Evolutionary conservation across 805 yeast species (phyloP), one percentile per base, ranked within the genome.

Genomic region (Metschnikowia proteae): DNA sequence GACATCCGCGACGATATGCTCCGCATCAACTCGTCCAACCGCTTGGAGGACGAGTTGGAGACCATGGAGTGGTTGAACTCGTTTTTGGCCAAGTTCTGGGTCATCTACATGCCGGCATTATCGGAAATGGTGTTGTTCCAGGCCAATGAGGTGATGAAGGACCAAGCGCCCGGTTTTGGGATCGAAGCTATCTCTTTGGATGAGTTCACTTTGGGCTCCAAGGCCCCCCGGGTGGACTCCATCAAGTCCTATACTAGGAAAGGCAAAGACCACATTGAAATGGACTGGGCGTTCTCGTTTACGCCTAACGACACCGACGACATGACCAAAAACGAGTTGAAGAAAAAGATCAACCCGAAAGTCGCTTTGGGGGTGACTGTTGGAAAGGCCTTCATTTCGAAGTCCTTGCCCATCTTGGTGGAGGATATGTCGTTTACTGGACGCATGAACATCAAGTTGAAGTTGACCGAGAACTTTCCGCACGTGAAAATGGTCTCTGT

Each of bases 241-340:
- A 81, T 87, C 62, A 83, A 82, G 62, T 83, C 94, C 3, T 85
- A 81, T 64, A 82, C 92, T 9, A 82, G 82, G 56, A 74, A 79
- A 54, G 90, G 88, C 33, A 75, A 75, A 36, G 83, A 84, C 60
- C 70, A 77, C 40, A 82, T 83, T 54, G 91, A 86, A 65, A 84
- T 86, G 92, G 91, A 85, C 64, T 86, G 92, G 91, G 81, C 82
- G 6, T 84, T 87, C 60, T 82, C 84, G 5, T 87, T 87, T 61
- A 78, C 91, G 42, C 96, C 96, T 37, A 84, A 81, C 63, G 91
- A 87, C 66, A 82, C 87, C 28, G 88, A 84, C 53, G 89, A 83
- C 63, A 86, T 87, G 94, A 87, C 95, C 43, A 82, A 81, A 57
- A 80, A 79, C 54, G 88, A 87, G 67, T 76, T 84, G 54, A 79